Evolutionary conservation across 225 moss, liverwort and hornwort species (phyloP).

Genomic region (Straminergon stramineum): DNA sequence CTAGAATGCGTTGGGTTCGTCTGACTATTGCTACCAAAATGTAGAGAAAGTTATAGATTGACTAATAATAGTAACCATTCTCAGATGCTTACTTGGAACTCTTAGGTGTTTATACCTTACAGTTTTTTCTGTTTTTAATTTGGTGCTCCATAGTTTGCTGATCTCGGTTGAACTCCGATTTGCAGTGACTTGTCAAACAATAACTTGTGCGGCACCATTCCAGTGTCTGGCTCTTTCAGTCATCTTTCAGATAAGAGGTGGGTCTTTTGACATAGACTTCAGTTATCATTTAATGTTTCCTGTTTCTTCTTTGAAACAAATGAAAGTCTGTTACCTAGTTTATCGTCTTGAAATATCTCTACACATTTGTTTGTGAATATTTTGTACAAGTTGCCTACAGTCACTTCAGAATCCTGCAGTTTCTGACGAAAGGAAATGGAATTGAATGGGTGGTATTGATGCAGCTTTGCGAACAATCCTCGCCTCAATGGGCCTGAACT

Average conservation of each 20-base stretch:
- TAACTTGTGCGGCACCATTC: conserved; percentile 49
- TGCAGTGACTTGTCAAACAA: conserved; percentile 48
- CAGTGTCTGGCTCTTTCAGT: conserved; percentile 46
- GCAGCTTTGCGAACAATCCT: conserved; percentile 54
- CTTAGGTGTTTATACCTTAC: neutral
- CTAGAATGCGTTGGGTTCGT: neutral
- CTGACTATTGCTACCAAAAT: neutral
- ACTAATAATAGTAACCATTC: too few relatives aligned
- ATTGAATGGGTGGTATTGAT: neutral
- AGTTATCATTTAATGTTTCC: too few relatives aligned
- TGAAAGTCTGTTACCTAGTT: neutral
- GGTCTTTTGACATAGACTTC: neutral
- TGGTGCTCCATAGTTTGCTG: neutral
- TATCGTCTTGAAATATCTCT: neutral
- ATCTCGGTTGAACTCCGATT: neutral
- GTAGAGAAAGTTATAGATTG: neutral
- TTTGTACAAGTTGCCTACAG: neutral
- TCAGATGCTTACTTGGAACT: too few relatives aligned
- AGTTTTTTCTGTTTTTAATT: neutral
- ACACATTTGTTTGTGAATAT: neutral
- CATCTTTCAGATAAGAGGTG: conserved; percentile 45
- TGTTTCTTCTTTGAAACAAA: neutral
- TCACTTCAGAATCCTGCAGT: neutral
- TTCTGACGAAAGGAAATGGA: neutral
- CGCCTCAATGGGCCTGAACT: conserved; percentile 57